A percentile compares a stretch with the other conserved stretches of the same genome.
Conservation (phyloP, 1,284 basidiomycete genomes). For the Boletus smithii region DNA sequence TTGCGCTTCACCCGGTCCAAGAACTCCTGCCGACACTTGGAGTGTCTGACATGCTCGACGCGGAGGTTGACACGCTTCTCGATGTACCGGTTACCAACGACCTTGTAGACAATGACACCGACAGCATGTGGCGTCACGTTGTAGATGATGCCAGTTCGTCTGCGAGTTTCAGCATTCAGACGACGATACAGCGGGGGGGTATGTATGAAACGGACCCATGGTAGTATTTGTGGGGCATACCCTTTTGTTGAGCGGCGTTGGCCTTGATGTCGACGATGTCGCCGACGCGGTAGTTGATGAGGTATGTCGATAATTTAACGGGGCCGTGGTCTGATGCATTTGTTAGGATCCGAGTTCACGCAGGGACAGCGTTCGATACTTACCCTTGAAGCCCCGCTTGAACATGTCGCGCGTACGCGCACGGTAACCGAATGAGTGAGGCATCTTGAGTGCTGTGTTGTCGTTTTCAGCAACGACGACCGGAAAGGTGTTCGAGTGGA, state of each 20-base stretch:
- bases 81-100: slow-evolving; percentile 98
- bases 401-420: slow-evolving; percentile 99
- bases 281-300: slow-evolving; percentile 90
- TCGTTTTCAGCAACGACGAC: slow-evolving; percentile 20
- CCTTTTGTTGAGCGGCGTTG: slow-evolving; percentile 98
- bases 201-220: slow-evolving; percentile 53
- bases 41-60: slow-evolving; percentile 97
- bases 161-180: slow-evolving; percentile 32
- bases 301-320: slow-evolving; percentile 90
- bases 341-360: slow-evolving; percentile 18
- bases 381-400: slow-evolving; percentile 95
- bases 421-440: slow-evolving; percentile 99
- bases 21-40: slow-evolving; percentile 98
- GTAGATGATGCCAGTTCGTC: slow-evolving; percentile 97
- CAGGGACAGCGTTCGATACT: slow-evolving; percentile 18
- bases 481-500: slow-evolving; percentile 19
- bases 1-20: slow-evolving; percentile 94
- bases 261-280: slow-evolving; percentile 99
- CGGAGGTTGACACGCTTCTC: slow-evolving; percentile 99
- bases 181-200: neutral
- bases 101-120: slow-evolving; percentile 97
- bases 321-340: slow-evolving; percentile 76
- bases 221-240: slow-evolving; percentile 99
- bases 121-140: slow-evolving; percentile 95
- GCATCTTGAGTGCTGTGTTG: slow-evolving; percentile 74